phyloP scores from a whole-genome alignment of 2,329 filamentous ascomycete genomes.

The Aureobasidium mangrovei region DNA sequence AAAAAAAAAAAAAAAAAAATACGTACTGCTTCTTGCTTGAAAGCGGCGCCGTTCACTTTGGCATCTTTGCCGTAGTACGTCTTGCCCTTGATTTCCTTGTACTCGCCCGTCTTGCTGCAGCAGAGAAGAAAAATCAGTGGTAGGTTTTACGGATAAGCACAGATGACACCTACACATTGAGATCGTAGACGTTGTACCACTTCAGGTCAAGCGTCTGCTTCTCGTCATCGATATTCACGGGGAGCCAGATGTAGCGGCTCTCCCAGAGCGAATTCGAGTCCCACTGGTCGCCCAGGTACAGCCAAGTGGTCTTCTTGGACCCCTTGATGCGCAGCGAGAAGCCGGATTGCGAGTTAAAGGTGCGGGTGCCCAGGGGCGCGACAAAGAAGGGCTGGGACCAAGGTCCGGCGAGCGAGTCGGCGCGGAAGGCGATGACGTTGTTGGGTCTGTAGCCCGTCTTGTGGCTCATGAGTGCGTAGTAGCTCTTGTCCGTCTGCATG shows the following conservation, averaged over 20 bases:
- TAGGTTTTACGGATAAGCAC: not conserved
- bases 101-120: slow-evolving; percentile 38
- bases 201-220: slow-evolving; percentile 42
- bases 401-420: slow-evolving; percentile 47
- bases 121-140: not conserved
- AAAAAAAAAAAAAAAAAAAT: no score
- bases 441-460: slow-evolving; percentile 57
- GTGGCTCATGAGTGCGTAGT: slow-evolving; percentile 54
- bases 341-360: slow-evolving; percentile 52
- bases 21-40: slow-evolving; percentile 44
- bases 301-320: slow-evolving; percentile 29
- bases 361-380: slow-evolving; percentile 47
- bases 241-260: slow-evolving; percentile 50
- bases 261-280: slow-evolving; percentile 49
- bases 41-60: slow-evolving; percentile 39
- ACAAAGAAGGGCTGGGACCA: slow-evolving; percentile 57
- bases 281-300: slow-evolving; percentile 64
- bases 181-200: slow-evolving; percentile 50
- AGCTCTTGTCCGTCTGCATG: slow-evolving; percentile 51
- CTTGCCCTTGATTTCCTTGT: slow-evolving; percentile 38
- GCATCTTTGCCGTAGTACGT: slow-evolving; percentile 42
- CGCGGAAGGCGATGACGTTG: slow-evolving; percentile 52
- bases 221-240: slow-evolving; percentile 43
- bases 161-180: slow-evolving; percentile 34
- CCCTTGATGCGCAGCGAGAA: slow-evolving; percentile 45